A percentile compares a stretch with the other conserved stretches of the same genome.
These are phyloP conservation scores for Candida tunisiensis DNA, from an alignment of 1,139 yeast genomes.

Conservation along the genomic window DNA sequence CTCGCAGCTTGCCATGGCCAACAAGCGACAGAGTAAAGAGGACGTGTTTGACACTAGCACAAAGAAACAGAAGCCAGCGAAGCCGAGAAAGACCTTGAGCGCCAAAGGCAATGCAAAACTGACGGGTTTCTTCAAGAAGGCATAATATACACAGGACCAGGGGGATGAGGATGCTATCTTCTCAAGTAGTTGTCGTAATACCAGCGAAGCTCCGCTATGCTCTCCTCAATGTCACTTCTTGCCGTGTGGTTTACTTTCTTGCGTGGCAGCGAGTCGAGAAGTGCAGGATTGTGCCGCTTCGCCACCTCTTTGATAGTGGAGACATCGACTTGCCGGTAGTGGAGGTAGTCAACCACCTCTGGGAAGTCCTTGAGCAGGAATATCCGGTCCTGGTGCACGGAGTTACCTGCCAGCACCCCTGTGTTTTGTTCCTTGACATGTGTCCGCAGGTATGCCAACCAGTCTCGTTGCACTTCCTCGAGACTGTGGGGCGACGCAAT, in stretches of 20 bases:
- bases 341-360: constrained; percentile 37
- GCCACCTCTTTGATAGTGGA: constrained; percentile 71
- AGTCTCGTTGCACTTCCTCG: constrained; percentile 43
- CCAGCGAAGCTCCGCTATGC: constrained; percentile 73
- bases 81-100: not conserved
- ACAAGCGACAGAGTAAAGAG: not conserved
- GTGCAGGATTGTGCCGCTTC: constrained; percentile 51
- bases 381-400: constrained; percentile 80
- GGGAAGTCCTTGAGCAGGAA: constrained; percentile 83
- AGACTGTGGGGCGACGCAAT: constrained; percentile 37
- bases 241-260: constrained; percentile 74
- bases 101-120: not conserved
- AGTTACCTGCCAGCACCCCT: constrained; percentile 78
- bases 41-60: not conserved
- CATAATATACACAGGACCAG: too few relatives aligned
- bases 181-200: constrained; percentile 43
- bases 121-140: not conserved
- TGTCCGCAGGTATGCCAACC: constrained; percentile 41
- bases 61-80: not conserved
- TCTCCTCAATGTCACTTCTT: constrained; percentile 69
- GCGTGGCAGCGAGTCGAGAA: constrained; percentile 40
- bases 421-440: constrained; percentile 30
- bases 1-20: constrained; percentile 8
- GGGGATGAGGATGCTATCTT: too few relatives aligned
- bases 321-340: constrained; percentile 80